Conservation (phyloP, 306 rosid species). For the Lathyrus oleraceus region DNA sequence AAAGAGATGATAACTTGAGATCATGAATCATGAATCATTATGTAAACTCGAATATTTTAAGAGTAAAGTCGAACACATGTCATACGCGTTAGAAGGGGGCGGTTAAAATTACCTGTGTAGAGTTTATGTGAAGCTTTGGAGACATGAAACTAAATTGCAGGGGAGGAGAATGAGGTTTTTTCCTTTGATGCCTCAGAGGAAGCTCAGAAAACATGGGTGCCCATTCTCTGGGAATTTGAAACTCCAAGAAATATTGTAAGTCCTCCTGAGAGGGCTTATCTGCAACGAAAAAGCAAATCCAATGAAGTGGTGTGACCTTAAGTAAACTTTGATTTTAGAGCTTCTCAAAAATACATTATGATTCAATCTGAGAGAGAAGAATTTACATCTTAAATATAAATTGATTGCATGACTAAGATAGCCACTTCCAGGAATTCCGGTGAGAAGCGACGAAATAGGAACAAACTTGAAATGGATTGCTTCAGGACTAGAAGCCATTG, state of each 20-base stretch:
- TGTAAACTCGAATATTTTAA: not conserved
- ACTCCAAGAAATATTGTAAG: conserved; percentile 88
- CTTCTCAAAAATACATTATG: no score
- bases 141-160: conserved; percentile 81
- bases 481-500: conserved; percentile 79
- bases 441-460: conserved; percentile 83
- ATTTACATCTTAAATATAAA: conserved; percentile 89
- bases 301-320: not conserved
- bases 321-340: no score
- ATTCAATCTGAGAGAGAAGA: conserved; percentile 36
- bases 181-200: conserved; percentile 82
- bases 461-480: conserved; percentile 79
- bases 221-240: conserved; percentile 98
- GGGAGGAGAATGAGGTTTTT: conserved; percentile 57
- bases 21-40: not conserved
- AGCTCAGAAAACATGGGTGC: conserved; percentile 95
- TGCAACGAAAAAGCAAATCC: conserved; percentile 39
- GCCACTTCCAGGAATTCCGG: conserved; percentile 93
- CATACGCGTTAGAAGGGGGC: not conserved
- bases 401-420: conserved; percentile 97
- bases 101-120: conserved; percentile 65
- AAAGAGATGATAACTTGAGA: conserved; percentile 9
- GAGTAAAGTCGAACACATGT: conserved; percentile 7
- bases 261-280: conserved; percentile 89
- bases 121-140: conserved; percentile 59